Evolutionary conservation across 2,329 filamentous ascomycete genomes (phyloP).

Genomic region (Penicillium sp.): DNA sequence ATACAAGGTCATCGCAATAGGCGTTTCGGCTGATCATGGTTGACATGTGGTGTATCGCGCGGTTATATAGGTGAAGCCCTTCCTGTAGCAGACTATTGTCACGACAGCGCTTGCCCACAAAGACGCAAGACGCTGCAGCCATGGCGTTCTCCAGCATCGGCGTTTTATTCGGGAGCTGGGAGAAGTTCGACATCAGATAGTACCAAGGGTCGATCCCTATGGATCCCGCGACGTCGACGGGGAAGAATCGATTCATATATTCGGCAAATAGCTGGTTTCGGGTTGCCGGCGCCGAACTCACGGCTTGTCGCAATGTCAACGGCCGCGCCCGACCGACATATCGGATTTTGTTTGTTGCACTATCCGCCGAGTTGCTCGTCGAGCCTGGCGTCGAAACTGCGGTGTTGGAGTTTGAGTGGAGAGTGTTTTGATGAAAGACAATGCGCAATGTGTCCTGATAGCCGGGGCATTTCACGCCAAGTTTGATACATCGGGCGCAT

Average conservation of each 20-base stretch:
- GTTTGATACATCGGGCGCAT: slow-evolving; percentile 6
- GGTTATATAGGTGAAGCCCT: background rate
- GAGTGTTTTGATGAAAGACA: slow-evolving; percentile 1
- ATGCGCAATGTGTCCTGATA: slow-evolving; percentile 2
- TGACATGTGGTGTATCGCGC: background rate
- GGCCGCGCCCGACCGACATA: background rate
- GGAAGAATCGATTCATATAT: background rate
- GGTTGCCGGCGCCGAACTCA: background rate
- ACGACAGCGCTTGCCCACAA: background rate
- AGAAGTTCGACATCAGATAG: slow-evolving; percentile 2
- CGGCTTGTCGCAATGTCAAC: background rate
- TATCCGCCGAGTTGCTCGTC: background rate
- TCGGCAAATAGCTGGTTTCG: background rate
- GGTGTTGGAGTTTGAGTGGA: background rate
- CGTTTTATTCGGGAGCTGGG: background rate
- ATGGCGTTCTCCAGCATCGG: slow-evolving; percentile 3
- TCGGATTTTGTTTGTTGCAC: background rate
- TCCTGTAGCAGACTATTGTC: background rate
- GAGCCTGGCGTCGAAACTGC: too few species aligned
- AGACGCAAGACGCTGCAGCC: slow-evolving; percentile 3
- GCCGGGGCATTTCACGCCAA: slow-evolving; percentile 5
- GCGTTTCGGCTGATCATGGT: background rate
- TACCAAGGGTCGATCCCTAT: slow-evolving; percentile 1
- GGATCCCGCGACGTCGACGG: background rate
- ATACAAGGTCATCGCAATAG: slow-evolving; percentile 1